Conservation (phyloP, 2,329 filamentous ascomycete genomes). For the Chalaropsis thielavioides region DNA sequence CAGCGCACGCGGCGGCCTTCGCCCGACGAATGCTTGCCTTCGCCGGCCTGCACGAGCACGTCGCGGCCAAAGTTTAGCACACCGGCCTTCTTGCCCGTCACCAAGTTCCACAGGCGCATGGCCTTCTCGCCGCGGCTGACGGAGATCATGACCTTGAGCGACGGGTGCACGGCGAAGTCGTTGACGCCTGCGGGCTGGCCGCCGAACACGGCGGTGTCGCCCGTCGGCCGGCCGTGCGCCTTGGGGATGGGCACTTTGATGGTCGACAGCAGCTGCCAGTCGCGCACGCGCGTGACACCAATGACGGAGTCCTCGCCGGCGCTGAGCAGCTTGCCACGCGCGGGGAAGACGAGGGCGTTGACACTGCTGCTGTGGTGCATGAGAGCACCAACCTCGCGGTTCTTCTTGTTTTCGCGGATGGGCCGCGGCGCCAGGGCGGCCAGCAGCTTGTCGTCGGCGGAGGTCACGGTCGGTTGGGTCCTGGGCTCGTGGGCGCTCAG, state of each 20-base stretch:
- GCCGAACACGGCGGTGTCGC: conserved; percentile 74
- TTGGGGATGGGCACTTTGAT: conserved; percentile 85
- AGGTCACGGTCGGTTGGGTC: conserved; percentile 20
- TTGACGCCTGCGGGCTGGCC: conserved; percentile 79
- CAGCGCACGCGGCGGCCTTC: conserved; percentile 75
- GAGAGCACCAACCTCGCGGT: conserved; percentile 74
- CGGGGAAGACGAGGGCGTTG: conserved; percentile 67
- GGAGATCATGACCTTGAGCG: conserved; percentile 90
- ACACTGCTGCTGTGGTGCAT: conserved; percentile 76
- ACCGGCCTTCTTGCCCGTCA: conserved; percentile 89
- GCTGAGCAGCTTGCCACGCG: conserved; percentile 75
- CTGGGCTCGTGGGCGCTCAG: conserved; percentile 56
- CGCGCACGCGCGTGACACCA: conserved; percentile 69
- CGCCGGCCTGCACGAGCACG: conserved; percentile 59
- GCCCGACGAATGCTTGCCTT: conserved; percentile 60
- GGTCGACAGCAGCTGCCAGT: conserved; percentile 75
- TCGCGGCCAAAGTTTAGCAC: conserved; percentile 71
- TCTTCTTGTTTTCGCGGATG: conserved; percentile 70
- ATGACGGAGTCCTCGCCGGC: conserved; percentile 83
- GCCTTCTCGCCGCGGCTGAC: conserved; percentile 79
- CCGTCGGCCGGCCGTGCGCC: conserved; percentile 63
- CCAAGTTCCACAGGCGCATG: conserved; percentile 91
- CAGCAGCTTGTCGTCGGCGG: conserved; percentile 36
- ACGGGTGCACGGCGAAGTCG: conserved; percentile 88
- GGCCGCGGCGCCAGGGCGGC: conserved; percentile 56